Conservation (phyloP, 345 rosid genomes). For the Aquilaria sinensis region DNA sequence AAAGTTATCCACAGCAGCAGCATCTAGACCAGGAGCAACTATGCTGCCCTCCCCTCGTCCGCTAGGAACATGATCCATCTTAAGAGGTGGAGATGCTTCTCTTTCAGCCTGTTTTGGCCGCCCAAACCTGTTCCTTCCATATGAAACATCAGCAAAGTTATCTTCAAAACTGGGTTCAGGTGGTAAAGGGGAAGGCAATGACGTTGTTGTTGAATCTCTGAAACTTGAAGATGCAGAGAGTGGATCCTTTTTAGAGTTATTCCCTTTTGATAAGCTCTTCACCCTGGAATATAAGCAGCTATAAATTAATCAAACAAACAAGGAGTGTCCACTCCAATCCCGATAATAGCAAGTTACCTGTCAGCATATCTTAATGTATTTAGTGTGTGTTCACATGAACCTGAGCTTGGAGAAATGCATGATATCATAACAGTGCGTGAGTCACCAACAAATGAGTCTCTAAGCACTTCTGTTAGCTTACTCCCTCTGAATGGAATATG, state of each 20-base stretch:
- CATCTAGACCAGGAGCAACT: slow-evolving; percentile 18
- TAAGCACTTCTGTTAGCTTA: slow-evolving; percentile 63
- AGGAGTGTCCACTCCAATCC: not conserved
- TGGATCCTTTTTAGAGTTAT: slow-evolving; percentile 37
- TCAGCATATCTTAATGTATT: slow-evolving; percentile 68
- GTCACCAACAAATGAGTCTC: slow-evolving; percentile 70
- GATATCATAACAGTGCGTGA: slow-evolving; percentile 73
- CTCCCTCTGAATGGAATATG: slow-evolving; percentile 72
- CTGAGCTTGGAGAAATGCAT: slow-evolving; percentile 64
- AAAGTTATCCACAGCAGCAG: slow-evolving; percentile 17
- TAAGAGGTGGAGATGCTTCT: slow-evolving; percentile 29
- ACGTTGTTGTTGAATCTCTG: slow-evolving; percentile 36
- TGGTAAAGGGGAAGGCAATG: slow-evolving; percentile 23
- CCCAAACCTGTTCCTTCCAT: slow-evolving; percentile 33
- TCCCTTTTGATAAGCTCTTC: slow-evolving; percentile 59
- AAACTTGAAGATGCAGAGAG: slow-evolving; percentile 33
- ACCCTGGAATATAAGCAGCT: slow-evolving; percentile 33
- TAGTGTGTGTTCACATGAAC: slow-evolving; percentile 65
- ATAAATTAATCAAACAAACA: slow-evolving; percentile 15
- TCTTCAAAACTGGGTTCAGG: slow-evolving; percentile 26
- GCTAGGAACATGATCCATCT: slow-evolving; percentile 26
- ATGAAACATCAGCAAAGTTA: slow-evolving; percentile 20
- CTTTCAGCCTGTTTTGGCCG: slow-evolving; percentile 37
- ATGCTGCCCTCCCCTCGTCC: slow-evolving; percentile 29
- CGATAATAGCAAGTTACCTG: slow-evolving; percentile 29